Conservation (phyloP, 2,329 filamentous ascomycete genomes). For the Aspergillus vadensis region DNA sequence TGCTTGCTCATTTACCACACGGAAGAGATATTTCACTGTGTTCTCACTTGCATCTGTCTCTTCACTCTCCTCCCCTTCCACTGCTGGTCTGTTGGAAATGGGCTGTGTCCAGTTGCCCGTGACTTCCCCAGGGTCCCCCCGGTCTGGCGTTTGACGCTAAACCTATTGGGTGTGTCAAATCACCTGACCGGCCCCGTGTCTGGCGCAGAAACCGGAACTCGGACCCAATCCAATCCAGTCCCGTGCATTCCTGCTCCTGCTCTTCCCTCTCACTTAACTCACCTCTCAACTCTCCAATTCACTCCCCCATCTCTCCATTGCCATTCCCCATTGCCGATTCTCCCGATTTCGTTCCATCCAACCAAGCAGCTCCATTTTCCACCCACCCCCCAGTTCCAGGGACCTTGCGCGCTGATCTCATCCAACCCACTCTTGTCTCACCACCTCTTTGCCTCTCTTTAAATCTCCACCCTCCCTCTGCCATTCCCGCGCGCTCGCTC, state of each 20-base stretch:
- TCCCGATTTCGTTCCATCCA: neutral
- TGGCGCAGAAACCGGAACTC: neutral
- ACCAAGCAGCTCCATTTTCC: slow-evolving; percentile 1
- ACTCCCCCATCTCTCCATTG: neutral
- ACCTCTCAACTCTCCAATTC: neutral
- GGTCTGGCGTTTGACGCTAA: neutral
- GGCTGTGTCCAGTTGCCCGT: neutral
- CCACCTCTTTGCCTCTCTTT: slow-evolving; percentile 2
- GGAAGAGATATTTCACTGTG: too few relatives aligned
- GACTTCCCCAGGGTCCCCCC: slow-evolving; percentile 1
- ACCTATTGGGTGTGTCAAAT: neutral
- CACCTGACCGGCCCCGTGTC: neutral
- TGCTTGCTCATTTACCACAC: too few relatives aligned
- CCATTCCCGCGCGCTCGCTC: slow-evolving; percentile 1
- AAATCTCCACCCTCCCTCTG: slow-evolving; percentile 8
- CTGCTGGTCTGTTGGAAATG: neutral
- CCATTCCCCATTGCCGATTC: neutral
- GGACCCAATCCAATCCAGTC: neutral
- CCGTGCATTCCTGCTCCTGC: neutral
- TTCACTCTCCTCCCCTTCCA: neutral
- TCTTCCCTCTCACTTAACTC: neutral
- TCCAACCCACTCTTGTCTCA: slow-evolving; percentile 7
- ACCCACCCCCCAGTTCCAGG: slow-evolving; percentile 10
- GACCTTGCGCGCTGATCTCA: slow-evolving; percentile 12
- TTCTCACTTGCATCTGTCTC: neutral